Evolutionary conservation across 2,329 filamentous ascomycete genomes (phyloP).

Genomic region (Epichloe gansuensis): DNA sequence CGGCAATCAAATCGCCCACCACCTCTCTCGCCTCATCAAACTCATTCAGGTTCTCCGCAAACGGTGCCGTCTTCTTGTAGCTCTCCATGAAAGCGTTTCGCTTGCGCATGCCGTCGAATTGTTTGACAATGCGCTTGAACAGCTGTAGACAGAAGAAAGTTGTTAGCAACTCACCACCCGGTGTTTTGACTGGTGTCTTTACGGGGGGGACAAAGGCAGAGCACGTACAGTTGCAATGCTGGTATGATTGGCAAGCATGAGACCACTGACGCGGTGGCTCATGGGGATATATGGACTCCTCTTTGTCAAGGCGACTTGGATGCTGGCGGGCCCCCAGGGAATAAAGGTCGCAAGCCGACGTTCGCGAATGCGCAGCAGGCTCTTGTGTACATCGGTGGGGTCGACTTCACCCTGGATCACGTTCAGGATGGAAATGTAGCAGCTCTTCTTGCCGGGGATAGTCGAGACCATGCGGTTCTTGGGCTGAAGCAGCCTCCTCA

Average conservation of each 20-base stretch:
- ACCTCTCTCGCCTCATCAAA: constrained; percentile 93
- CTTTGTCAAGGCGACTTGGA: constrained; percentile 93
- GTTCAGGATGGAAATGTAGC: constrained; percentile 97
- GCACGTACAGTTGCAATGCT: constrained; percentile 71
- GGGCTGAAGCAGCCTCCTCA: constrained; percentile 86
- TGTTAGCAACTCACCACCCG: too few species aligned
- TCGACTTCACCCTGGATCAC: constrained; percentile 98
- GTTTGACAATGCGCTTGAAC: constrained; percentile 84
- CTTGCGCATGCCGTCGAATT: constrained; percentile 90
- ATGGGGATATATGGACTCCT: constrained; percentile 92
- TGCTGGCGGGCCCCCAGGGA: constrained; percentile 94
- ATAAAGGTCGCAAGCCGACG: constrained; percentile 91
- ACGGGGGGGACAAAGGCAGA: background rate
- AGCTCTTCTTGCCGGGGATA: constrained; percentile 88
- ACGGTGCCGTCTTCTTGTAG: constrained; percentile 92
- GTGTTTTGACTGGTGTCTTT: too few species aligned
- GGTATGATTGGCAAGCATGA: constrained; percentile 97
- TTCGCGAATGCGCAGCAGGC: constrained; percentile 86
- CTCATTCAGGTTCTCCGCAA: constrained; percentile 80
- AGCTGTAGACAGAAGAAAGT: constrained; percentile 31
- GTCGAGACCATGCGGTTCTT: constrained; percentile 99
- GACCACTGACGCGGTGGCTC: constrained; percentile 83
- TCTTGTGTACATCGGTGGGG: constrained; percentile 97
- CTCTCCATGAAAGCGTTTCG: constrained; percentile 92
- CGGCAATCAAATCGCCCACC: constrained; percentile 76